Conservation (phyloP, 2,329 filamentous ascomycete genomes). For the Colletotrichum somersetense region DNA sequence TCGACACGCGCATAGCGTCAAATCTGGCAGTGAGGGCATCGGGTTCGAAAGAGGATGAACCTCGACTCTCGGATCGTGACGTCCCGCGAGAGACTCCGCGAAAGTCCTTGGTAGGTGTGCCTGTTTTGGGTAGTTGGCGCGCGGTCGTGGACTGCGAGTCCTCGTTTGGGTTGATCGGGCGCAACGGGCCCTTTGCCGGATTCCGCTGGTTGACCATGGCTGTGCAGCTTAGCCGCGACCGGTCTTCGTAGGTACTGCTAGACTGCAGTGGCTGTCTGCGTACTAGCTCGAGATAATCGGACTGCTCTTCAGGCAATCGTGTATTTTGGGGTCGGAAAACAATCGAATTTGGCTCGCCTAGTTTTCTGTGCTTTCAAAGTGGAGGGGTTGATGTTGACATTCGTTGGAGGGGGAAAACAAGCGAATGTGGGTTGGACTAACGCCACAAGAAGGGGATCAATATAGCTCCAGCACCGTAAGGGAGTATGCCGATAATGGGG, state of each 20-base stretch:
- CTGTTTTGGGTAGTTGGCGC: constrained; percentile 38
- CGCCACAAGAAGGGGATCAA: background rate
- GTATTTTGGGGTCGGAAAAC: constrained; percentile 49
- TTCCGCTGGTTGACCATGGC: constrained; percentile 63
- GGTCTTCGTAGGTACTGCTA: background rate
- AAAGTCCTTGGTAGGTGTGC: constrained; percentile 32
- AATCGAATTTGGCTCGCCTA: constrained; percentile 47
- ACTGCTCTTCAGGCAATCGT: constrained; percentile 45
- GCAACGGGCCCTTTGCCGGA: constrained; percentile 59
- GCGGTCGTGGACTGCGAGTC: constrained; percentile 48
- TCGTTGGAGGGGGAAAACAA: constrained; percentile 6
- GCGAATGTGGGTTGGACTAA: constrained; percentile 29
- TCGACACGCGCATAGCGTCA: constrained; percentile 41
- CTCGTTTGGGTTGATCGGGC: constrained; percentile 52
- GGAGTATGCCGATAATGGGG: no score
- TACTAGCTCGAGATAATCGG: constrained; percentile 42
- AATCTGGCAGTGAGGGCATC: constrained; percentile 41
- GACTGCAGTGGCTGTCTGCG: constrained; percentile 19
- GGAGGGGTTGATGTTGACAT: constrained; percentile 24
- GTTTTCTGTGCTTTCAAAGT: constrained; percentile 45
- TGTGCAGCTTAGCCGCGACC: constrained; percentile 6
- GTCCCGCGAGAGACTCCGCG: constrained; percentile 44
- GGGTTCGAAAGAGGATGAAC: constrained; percentile 36
- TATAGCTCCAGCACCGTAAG: background rate
- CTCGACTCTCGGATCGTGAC: constrained; percentile 43